A percentile compares a stretch with the other conserved stretches of the same genome.
These are phyloP conservation scores for Lagenaria siceraria DNA, from an alignment of 306 rosid species.

Conservation along the genomic window DNA sequence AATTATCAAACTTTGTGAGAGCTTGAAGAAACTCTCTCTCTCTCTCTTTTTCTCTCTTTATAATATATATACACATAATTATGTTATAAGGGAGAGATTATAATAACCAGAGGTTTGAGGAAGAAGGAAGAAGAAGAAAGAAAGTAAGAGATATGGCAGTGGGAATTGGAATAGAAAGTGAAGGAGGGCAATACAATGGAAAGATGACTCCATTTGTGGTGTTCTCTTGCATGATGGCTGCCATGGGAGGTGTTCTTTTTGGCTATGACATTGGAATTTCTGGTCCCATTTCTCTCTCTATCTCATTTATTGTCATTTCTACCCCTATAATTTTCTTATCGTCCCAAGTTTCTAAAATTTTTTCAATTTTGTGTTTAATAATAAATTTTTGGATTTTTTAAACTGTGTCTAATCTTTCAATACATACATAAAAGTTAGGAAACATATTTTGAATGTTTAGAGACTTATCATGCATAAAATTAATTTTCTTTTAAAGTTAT, in stretches of 20 bases:
- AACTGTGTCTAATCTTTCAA: too few relatives aligned
- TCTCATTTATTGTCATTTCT: too few relatives aligned
- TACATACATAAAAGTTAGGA: too few relatives aligned
- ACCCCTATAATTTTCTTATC: too few relatives aligned
- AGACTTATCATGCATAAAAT: too few relatives aligned
- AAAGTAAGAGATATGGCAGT: not conserved
- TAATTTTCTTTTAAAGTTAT: too few relatives aligned
- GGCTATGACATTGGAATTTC: constrained; percentile 11
- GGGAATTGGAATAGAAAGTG: not conserved
- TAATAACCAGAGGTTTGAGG: not conserved
- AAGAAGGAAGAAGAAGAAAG: not conserved
- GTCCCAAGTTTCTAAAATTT: not conserved
- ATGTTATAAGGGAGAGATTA: not conserved
- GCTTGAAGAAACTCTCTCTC: not conserved
- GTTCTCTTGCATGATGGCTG: constrained; percentile 4
- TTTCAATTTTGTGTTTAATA: too few relatives aligned
- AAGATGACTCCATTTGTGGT: not conserved
- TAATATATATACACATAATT: not conserved
- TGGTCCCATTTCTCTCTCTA: not conserved
- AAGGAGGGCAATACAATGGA: not conserved
- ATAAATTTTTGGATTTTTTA: too few relatives aligned
- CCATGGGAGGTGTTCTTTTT: constrained; percentile 9
- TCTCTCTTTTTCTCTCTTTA: too few relatives aligned
- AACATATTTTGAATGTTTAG: too few relatives aligned
- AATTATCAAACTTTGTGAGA: not conserved